Percentiles rank a stretch among this genome's conserved stretches.
Conservation (phyloP, 1,284 basidiomycete species). For the Peniophora sp. region DNA sequence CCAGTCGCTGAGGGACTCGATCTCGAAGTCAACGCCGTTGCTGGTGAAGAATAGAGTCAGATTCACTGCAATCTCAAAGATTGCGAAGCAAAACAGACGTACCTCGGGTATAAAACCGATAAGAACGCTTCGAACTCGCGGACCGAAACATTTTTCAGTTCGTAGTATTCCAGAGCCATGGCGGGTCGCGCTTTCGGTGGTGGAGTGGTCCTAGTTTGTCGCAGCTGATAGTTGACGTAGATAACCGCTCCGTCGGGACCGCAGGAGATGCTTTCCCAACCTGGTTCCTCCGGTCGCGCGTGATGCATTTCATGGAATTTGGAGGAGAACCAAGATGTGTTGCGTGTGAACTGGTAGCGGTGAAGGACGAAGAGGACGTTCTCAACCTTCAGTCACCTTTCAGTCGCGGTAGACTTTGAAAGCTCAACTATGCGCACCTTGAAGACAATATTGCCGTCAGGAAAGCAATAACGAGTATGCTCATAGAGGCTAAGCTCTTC, state of each 20-base stretch:
- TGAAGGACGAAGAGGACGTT: conserved; percentile 52
- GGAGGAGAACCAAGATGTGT: conserved; percentile 40
- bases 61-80: background rate
- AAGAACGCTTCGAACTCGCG: background rate
- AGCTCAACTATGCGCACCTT: too few relatives aligned
- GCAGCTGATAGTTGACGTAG: background rate
- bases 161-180: background rate
- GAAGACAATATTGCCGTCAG: background rate
- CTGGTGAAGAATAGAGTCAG: background rate
- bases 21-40: background rate
- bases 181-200: background rate
- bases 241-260: background rate
- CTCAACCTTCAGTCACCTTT: conserved; percentile 14
- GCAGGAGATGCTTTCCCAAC: background rate
- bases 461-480: background rate
- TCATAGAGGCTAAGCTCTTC: too few relatives aligned
- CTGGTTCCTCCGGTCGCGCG: background rate
- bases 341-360: conserved; percentile 57
- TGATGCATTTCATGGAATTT: too few relatives aligned
- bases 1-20: background rate
- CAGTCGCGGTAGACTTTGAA: too few relatives aligned
- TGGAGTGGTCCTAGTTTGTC: background rate
- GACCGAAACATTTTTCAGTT: background rate
- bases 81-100: background rate
- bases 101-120: background rate